Evolutionary conservation across 1,139 yeast genomes (phyloP).

Genomic region (Kluyveromyces sp.): DNA sequence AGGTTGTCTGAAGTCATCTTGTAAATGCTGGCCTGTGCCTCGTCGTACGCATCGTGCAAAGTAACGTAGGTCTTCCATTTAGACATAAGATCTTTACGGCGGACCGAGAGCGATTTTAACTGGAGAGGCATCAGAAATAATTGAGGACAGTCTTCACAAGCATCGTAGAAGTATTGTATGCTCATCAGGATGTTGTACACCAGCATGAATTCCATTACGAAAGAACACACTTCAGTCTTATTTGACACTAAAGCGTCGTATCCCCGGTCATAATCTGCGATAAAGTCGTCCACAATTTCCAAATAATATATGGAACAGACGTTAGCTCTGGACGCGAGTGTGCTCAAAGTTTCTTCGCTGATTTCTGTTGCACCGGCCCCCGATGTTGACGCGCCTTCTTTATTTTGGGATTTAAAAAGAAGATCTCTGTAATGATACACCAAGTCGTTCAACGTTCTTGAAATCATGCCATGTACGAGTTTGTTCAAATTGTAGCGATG

Average conservation of each 20-base stretch:
- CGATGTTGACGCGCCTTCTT: background rate
- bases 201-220: background rate
- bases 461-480: background rate
- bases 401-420: too few species aligned
- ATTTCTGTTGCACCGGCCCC: background rate
- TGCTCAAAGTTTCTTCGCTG: background rate
- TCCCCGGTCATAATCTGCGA: background rate
- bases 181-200: background rate
- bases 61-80: background rate
- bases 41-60: background rate
- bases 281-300: background rate
- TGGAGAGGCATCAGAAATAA: background rate
- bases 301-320: background rate
- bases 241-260: background rate
- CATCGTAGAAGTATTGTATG: background rate
- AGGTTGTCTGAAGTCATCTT: constrained; percentile 3
- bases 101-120: background rate
- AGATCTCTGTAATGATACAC: background rate
- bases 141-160: background rate
- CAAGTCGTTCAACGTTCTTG: background rate
- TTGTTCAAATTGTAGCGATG: background rate
- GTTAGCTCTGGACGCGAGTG: background rate
- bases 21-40: background rate
- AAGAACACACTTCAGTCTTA: background rate
- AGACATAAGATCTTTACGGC: background rate